These are phyloP conservation scores for Protomyces arabidopsidicola DNA, from an alignment of 1,139 yeast species.

Conservation along the genomic window DNA sequence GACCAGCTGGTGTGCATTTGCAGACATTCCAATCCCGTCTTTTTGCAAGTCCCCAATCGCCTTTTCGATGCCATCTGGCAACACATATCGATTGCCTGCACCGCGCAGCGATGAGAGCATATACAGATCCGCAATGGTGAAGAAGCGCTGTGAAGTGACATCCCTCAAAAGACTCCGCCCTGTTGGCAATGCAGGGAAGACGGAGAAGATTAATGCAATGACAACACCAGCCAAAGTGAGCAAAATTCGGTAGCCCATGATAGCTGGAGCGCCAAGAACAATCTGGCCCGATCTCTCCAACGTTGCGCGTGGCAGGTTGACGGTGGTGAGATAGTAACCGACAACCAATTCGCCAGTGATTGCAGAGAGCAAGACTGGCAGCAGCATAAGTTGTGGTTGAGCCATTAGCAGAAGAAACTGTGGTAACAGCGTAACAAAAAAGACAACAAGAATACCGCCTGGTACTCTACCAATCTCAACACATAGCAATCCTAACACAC, in stretches of 20 bases:
- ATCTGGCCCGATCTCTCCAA: conserved; percentile 12
- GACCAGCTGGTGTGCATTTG: conserved; percentile 2
- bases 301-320: conserved; percentile 5
- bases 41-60: conserved; percentile 7
- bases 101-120: conserved; percentile 8
- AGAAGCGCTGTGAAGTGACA: conserved; percentile 9
- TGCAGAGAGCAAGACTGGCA: conserved; percentile 11
- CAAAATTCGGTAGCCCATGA: conserved; percentile 22
- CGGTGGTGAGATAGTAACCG: conserved; percentile 10
- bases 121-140: conserved; percentile 4
- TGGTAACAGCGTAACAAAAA: conserved; percentile 5
- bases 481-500: conserved; percentile 18
- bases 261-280: conserved; percentile 12
- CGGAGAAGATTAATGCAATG: conserved; percentile 7
- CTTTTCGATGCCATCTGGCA: conserved; percentile 14
- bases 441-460: conserved; percentile 14
- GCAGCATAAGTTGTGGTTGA: conserved; percentile 2
- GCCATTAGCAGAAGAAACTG: neutral
- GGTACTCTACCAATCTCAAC: conserved; percentile 21
- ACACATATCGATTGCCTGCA: neutral
- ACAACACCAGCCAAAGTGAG: conserved; percentile 24
- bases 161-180: conserved; percentile 11
- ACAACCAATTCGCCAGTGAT: conserved; percentile 21
- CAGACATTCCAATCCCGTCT: conserved; percentile 7
- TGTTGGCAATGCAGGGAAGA: conserved; percentile 21